Base-by-base conservation (phyloP, 495 filamentous ascomycete genomes). In the Podospora bellae-mahoneyi region DNA sequence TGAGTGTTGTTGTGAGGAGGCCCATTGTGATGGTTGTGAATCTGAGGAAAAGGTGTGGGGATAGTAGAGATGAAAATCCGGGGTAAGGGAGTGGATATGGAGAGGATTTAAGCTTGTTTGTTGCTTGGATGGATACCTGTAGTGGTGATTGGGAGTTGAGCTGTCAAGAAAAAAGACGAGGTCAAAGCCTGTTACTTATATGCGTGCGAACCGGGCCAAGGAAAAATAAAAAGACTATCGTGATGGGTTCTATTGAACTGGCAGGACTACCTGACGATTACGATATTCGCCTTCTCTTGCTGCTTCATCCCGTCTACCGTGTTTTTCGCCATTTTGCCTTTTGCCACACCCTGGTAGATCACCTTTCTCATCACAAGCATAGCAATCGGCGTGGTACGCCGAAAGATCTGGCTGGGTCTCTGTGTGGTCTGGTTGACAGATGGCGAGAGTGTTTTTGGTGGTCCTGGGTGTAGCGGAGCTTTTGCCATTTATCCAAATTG, bases 401-500 rank as follows among this genome's bases (percentile, higher is more conserved):
- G 30, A 15, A 60, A 23, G 58, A 2, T 26, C 27, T 27, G 23
- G 27, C 27, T 27, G 23, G 27, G 6, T 32, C 30, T 62, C 60
- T 62, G 27, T 30, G 20, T 61, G 23, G 19, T 61, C 27, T 32
- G 20, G 23, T 61, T n/a, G 7, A 61, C 18, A 60, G 26, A 61
- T 9, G 32, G 18, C 7, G 20, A 2, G 7, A 27, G 23, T 28
- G 23, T 15, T 60, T 23, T 27, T 16, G 23, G 23, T 32, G 23
- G 59, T 60, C 56, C 6, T 20, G 56, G 56, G 26, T 26, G 59
- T 19, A 39, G 30, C 61, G 61, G 72, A 73, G 69, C 65, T 67
- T 72, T 72, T 65, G 64, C 72, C 71, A 72, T 74, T 74, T 77
- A 77, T 73, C 75, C 75, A 77, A 56, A 77, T 76, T 77, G 74